Conservation (phyloP, 1,284 basidiomycete genomes). For the Boletus sp. region DNA sequence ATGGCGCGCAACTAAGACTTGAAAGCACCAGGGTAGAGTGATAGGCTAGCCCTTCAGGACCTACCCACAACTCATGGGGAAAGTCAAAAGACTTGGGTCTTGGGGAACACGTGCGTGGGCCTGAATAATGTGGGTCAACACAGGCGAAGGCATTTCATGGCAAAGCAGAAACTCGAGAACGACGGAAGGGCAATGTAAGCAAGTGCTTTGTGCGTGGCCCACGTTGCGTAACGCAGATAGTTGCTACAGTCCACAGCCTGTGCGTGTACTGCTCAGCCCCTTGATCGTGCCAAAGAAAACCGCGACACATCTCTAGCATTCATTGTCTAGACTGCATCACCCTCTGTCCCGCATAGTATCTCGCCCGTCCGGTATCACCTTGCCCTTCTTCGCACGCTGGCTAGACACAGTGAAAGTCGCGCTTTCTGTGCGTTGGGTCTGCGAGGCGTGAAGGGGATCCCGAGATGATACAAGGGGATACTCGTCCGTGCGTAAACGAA, state of each 20-base stretch:
- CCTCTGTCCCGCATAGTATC: constrained; percentile 16
- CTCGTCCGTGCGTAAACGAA: constrained; percentile 23
- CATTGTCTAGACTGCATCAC: constrained; percentile 12
- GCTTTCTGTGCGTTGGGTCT: constrained; percentile 29
- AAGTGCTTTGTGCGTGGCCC: constrained; percentile 33
- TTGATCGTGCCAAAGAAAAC: constrained; percentile 8
- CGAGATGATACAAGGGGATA: constrained; percentile 27
- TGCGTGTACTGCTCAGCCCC: constrained; percentile 28
- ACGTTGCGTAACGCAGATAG: constrained; percentile 8
- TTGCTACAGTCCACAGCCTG: constrained; percentile 10
- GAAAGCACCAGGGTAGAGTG: constrained; percentile 30
- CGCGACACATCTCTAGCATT: constrained; percentile 29
- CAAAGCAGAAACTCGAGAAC: constrained; percentile 14
- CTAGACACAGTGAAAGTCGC: constrained; percentile 23
- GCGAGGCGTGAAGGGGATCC: constrained; percentile 23
- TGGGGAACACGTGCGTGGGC: constrained; percentile 28
- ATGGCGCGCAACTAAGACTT: constrained; percentile 31
- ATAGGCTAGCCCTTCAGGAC: constrained; percentile 7
- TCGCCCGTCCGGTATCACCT: constrained; percentile 26
- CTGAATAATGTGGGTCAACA: constrained; percentile 14
- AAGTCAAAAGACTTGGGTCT: constrained; percentile 26
- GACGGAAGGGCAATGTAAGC: constrained; percentile 20
- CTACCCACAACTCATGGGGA: constrained; percentile 12
- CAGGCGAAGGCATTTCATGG: constrained; percentile 5
- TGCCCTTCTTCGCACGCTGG: constrained; percentile 16